Percentiles rank a stretch among this genome's conserved stretches.
phyloP scores from a whole-genome alignment of 495 filamentous ascomycete species.

The Penicillium subrubescens region DNA sequence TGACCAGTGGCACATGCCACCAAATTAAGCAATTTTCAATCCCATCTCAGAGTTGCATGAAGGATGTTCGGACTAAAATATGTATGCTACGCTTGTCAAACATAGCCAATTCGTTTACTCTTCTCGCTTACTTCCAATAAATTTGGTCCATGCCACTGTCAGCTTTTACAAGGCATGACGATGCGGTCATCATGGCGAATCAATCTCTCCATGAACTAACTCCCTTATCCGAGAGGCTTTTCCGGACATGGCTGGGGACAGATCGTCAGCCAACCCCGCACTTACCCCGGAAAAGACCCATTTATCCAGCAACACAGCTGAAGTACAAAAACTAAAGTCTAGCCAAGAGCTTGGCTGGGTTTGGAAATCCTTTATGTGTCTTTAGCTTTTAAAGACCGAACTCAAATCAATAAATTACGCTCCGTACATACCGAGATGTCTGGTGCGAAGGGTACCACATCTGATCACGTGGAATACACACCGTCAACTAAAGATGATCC shows the following conservation, averaged over 20 bases:
- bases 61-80: not conserved
- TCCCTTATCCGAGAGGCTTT: constrained; percentile 9
- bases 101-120: not conserved
- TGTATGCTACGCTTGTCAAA: not conserved
- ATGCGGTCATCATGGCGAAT: not conserved
- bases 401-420: not conserved
- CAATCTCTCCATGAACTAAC: not conserved
- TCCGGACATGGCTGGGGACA: not conserved
- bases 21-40: constrained; percentile 4
- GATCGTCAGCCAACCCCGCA: constrained; percentile 13
- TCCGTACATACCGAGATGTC: constrained; percentile 1
- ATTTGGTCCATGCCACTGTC: not conserved
- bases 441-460: constrained; percentile 8
- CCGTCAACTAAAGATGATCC: constrained; percentile 8
- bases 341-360: constrained; percentile 11
- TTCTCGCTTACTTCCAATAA: not conserved
- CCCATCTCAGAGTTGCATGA: not conserved
- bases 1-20: constrained; percentile 32
- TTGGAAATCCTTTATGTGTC: not conserved
- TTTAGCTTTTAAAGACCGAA: not conserved
- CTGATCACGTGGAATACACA: constrained; percentile 18
- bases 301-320: not conserved
- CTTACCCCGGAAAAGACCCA: constrained; percentile 7
- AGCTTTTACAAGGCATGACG: not conserved
- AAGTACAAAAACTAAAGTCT: not conserved